Conservation (phyloP, 2,329 filamentous ascomycete species). For the Fonsecaea erecta region DNA sequence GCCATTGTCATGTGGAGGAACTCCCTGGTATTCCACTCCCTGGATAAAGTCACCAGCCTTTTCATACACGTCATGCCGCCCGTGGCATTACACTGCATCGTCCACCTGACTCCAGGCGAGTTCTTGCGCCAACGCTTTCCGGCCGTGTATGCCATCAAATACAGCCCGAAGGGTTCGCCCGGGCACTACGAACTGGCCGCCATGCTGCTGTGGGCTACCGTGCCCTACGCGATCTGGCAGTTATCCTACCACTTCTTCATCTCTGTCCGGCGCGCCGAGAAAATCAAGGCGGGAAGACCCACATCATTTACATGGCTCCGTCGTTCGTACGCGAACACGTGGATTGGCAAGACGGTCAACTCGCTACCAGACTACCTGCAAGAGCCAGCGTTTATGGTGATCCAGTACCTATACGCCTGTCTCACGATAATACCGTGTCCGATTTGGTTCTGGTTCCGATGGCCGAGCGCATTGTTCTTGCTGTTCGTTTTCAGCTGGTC, state of each 20-base stretch:
- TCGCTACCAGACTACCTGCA: slow-evolving; percentile 75
- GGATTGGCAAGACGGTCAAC: slow-evolving; percentile 85
- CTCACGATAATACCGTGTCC: slow-evolving; percentile 94
- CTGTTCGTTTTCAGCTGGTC: slow-evolving; percentile 88
- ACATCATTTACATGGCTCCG: slow-evolving; percentile 98
- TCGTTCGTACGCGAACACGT: slow-evolving; percentile 84
- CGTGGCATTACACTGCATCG: slow-evolving; percentile 86
- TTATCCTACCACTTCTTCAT: slow-evolving; percentile 92
- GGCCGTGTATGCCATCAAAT: slow-evolving; percentile 81
- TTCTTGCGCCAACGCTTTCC: slow-evolving; percentile 75
- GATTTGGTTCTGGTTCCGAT: slow-evolving; percentile 89
- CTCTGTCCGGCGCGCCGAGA: slow-evolving; percentile 88
- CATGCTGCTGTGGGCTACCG: slow-evolving; percentile 93
- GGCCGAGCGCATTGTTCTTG: slow-evolving; percentile 77
- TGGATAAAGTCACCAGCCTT: slow-evolving; percentile 96
- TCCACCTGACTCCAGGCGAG: slow-evolving; percentile 74
- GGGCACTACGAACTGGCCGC: slow-evolving; percentile 78
- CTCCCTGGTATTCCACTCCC: slow-evolving; percentile 95
- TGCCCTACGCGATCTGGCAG: slow-evolving; percentile 94
- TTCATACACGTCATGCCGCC: slow-evolving; percentile 99
- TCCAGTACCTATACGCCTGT: slow-evolving; percentile 89
- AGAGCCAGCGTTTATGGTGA: slow-evolving; percentile 91
- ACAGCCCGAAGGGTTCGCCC: slow-evolving; percentile 68
- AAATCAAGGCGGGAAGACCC: slow-evolving; percentile 92
- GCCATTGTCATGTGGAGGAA: slow-evolving; percentile 99